These are phyloP conservation scores for Paspalum notatum DNA, from an alignment of 176 grass and related monocot genomes.

Conservation along the genomic window DNA sequence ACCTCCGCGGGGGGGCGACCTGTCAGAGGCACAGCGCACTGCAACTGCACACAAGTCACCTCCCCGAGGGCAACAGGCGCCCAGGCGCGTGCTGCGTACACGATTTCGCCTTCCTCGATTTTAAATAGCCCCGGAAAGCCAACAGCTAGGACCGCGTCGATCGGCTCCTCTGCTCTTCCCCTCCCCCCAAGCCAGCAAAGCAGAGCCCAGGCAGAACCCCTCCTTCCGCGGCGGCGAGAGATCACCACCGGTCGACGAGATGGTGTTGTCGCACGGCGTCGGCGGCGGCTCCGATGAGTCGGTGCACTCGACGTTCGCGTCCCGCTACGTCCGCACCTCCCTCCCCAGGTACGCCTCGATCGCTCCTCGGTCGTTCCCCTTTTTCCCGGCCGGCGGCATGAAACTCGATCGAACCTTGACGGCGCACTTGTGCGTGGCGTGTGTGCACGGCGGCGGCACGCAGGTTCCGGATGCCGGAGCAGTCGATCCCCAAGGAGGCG, in stretches of 20 bases:
- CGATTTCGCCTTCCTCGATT: background rate
- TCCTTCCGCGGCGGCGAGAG: conserved; percentile 11
- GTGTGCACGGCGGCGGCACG: too few species aligned
- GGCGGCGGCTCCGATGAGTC: conserved; percentile 58
- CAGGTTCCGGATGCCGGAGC: conserved; percentile 71
- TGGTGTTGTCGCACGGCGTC: conserved; percentile 70
- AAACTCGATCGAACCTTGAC: too few species aligned
- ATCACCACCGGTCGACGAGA: conserved; percentile 9
- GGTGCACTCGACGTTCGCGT: conserved; percentile 81
- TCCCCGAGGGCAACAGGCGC: too few species aligned
- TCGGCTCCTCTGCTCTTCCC: background rate
- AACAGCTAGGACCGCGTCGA: background rate
- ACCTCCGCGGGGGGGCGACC: too few species aligned
- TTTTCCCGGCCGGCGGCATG: too few species aligned
- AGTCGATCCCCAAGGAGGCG: conserved; percentile 83
- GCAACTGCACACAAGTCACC: too few species aligned
- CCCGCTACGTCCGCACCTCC: conserved; percentile 76
- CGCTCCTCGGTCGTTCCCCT: too few species aligned
- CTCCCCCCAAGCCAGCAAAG: background rate
- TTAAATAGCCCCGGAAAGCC: background rate
- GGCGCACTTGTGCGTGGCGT: too few species aligned
- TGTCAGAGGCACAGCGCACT: too few species aligned
- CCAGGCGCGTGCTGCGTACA: too few species aligned
- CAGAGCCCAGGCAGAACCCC: background rate
- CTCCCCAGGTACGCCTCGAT: conserved; percentile 59